A percentile compares a stretch with the other conserved stretches of the same genome.
Conservation (phyloP, 495 filamentous ascomycete genomes). For the Penicillium taxi region DNA sequence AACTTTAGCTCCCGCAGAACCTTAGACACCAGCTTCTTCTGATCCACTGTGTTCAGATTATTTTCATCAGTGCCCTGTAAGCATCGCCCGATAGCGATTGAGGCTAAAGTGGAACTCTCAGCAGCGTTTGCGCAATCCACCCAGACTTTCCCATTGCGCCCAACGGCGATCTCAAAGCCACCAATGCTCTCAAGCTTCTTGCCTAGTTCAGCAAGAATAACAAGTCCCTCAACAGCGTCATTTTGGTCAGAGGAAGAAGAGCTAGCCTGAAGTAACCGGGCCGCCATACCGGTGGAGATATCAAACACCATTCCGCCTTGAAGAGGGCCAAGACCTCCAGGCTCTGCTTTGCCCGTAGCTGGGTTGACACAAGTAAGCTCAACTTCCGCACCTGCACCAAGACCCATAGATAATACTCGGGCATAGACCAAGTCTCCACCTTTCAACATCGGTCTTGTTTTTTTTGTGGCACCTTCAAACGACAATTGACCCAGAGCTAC, state of each 20-base stretch:
- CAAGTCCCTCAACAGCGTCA: constrained; percentile 54
- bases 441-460: constrained; percentile 72
- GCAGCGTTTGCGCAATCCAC: constrained; percentile 61
- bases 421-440: constrained; percentile 79
- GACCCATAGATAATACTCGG: constrained; percentile 54
- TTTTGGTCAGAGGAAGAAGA: constrained; percentile 52
- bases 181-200: constrained; percentile 54
- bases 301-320: constrained; percentile 82
- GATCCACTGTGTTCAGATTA: constrained; percentile 58
- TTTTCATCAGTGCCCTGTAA: constrained; percentile 66
- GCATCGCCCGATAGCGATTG: constrained; percentile 72
- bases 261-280: constrained; percentile 52
- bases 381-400: constrained; percentile 74
- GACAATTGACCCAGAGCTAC: constrained; percentile 77
- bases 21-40: constrained; percentile 71
- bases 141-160: constrained; percentile 91
- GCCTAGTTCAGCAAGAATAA: constrained; percentile 74
- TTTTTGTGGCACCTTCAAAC: constrained; percentile 87
- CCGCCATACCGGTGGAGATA: constrained; percentile 70
- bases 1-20: constrained; percentile 48
- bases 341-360: constrained; percentile 77
- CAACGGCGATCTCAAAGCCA: constrained; percentile 89
- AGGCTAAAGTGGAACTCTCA: constrained; percentile 47
- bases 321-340: constrained; percentile 79
- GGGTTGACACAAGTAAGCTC: constrained; percentile 85